Conservation (phyloP, 495 filamentous ascomycete species). For the Aspergillus cristatus region DNA sequence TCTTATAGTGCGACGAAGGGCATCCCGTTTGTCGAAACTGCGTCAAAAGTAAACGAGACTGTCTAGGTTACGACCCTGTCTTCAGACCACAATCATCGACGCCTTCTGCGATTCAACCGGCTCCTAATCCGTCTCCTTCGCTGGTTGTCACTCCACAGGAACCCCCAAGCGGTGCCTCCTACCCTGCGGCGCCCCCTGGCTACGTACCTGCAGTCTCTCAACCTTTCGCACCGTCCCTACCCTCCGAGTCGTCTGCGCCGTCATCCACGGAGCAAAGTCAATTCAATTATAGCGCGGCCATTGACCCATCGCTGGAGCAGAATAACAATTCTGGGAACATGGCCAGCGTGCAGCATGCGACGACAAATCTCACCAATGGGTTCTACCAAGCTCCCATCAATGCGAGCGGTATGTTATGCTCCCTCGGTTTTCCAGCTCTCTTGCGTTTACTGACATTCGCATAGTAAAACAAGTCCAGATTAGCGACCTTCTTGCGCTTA, state of each 20-base stretch:
- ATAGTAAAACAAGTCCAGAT: slow-evolving; percentile 64
- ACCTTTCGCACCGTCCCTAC: slow-evolving; percentile 47
- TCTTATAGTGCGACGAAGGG: slow-evolving; percentile 83
- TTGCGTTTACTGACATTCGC: not conserved
- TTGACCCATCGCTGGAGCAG: slow-evolving; percentile 60
- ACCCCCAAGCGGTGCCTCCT: slow-evolving; percentile 26
- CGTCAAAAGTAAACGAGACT: slow-evolving; percentile 96
- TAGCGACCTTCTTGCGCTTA: slow-evolving; percentile 62
- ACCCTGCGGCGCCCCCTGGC: slow-evolving; percentile 44
- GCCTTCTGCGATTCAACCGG: slow-evolving; percentile 71
- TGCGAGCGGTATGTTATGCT: slow-evolving; percentile 24
- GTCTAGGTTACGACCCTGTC: slow-evolving; percentile 94
- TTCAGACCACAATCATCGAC: slow-evolving; percentile 77
- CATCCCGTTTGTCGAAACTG: slow-evolving; percentile 95
- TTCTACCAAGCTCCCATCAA: slow-evolving; percentile 21
- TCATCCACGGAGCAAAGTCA: slow-evolving; percentile 32
- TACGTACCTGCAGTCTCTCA: slow-evolving; percentile 51
- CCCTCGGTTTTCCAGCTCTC: not conserved
- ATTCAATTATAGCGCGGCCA: slow-evolving; percentile 51
- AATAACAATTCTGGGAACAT: slow-evolving; percentile 17
- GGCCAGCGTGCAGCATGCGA: slow-evolving; percentile 28
- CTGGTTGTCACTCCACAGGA: slow-evolving; percentile 39
- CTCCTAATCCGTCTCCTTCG: slow-evolving; percentile 45
- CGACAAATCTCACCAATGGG: slow-evolving; percentile 9
- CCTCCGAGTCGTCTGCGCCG: slow-evolving; percentile 23